phyloP scores from a whole-genome alignment of 2,329 filamentous ascomycete species.

The Plenodomus lindquistii region DNA sequence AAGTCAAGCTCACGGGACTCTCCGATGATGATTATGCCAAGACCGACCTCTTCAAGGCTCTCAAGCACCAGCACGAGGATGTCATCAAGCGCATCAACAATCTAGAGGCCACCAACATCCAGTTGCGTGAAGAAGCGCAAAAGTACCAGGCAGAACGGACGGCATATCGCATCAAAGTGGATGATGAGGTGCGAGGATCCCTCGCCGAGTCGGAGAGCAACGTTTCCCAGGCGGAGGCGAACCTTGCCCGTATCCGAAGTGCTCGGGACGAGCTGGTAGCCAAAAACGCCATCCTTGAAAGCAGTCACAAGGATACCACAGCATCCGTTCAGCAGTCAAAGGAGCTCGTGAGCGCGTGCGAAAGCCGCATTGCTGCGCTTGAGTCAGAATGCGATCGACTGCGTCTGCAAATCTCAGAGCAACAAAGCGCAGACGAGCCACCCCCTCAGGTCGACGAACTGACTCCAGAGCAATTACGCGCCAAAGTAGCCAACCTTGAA shows the following conservation, averaged over 20 bases:
- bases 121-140: slow-evolving; percentile 81
- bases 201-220: slow-evolving; percentile 81
- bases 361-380: slow-evolving; percentile 77
- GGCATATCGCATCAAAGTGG: slow-evolving; percentile 76
- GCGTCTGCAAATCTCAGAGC: slow-evolving; percentile 58
- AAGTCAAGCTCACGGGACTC: slow-evolving; percentile 67
- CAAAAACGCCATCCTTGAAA: slow-evolving; percentile 78
- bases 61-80: slow-evolving; percentile 89
- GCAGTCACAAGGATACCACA: slow-evolving; percentile 75
- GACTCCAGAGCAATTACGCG: slow-evolving; percentile 70
- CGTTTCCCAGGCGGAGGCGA: slow-evolving; percentile 77
- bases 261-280: slow-evolving; percentile 83
- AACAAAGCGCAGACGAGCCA: slow-evolving; percentile 23
- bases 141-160: slow-evolving; percentile 85
- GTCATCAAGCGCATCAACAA: slow-evolving; percentile 90
- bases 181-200: slow-evolving; percentile 74
- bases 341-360: slow-evolving; percentile 77
- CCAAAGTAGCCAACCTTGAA: slow-evolving; percentile 74
- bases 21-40: slow-evolving; percentile 93
- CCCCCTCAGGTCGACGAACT: slow-evolving; percentile 60
- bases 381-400: slow-evolving; percentile 82
- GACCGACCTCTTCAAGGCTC: slow-evolving; percentile 89
- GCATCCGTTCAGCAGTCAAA: slow-evolving; percentile 72
- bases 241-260: slow-evolving; percentile 82
- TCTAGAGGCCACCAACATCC: slow-evolving; percentile 83